Base-by-base conservation (phyloP, 2,329 filamentous ascomycete genomes). In the Diaporthe sp. region DNA sequence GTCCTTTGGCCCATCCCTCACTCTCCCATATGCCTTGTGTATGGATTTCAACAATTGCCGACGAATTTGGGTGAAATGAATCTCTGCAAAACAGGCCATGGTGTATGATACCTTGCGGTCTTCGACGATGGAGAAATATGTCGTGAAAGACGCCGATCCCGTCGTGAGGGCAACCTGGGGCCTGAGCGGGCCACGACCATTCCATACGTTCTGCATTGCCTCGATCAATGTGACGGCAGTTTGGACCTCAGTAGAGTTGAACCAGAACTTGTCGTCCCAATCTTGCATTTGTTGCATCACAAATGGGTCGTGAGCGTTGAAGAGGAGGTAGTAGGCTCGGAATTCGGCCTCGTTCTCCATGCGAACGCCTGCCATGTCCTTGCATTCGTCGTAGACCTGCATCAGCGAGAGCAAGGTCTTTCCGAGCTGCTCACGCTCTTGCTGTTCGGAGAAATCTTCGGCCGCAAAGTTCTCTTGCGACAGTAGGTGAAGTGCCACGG, bases 51-150 rank as follows among this genome's bases (percentile, higher is more conserved):
- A 80, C 22, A 92, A 88, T 17, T 87, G 86, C 71, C 90, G 89
- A 54, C 92, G 90, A 42, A 93, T 84, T 47, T 87, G 85, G 54
- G 89, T 89, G 74, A 93, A 92, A 78, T 92, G 90, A n/a, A 91
- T 89, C 78, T 93, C 91, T 9, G 91, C 91, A 75, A 93, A 89
- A 77, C 92, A 93, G 19, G 91, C 92, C 90, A 93, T 92, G 1
- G 90, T 92, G 79, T 93, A 93, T 0, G 92, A 93, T 3, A 92
- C 88, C 22, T 85, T 82, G 0, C 85, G 83, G 54, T 88, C 86
- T 77, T 89, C 86, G 38, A 93, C 84, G 64, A 93, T 91, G 33
- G 87, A 85, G 79, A 93, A 92, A 80, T 89, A 92, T 25, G 88
- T 86, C 33, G 85, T 83, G 58, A 87, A 89, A 8, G 86, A 85